Evolutionary conservation across 2,329 filamentous ascomycete species (phyloP), one percentile per base, ranked within the genome.

Genomic region (Penicillium paneum): DNA sequence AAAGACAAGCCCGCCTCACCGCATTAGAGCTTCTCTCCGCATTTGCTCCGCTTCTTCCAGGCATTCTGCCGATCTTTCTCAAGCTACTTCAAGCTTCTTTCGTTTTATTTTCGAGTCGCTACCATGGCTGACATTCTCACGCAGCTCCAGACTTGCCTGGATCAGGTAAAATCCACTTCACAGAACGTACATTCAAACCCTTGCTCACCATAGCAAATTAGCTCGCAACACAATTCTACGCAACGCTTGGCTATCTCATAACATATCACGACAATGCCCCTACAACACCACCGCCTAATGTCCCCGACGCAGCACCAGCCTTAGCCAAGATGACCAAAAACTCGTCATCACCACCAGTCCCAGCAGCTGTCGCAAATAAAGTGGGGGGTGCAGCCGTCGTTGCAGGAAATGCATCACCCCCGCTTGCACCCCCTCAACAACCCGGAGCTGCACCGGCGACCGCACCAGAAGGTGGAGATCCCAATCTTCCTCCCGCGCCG

Each of bases 191-290:
- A 34, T 24, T 28, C 28, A 26, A 42, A 40, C 21, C 7, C 42
- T 6, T 46, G n/a, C 38, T 49, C 34, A 48, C 24, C 24, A 45
- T 19, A 39, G 42, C 29, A 45, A 36, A 52, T 48, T 39, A 78
- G 74, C 74, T 79, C 31, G 75, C 76, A 64, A 79, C 76, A 44
- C 78, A 80, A 71, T 78, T 79, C 73, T 79, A 78, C 67, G 76
- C 77, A 51, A 78, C 77, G 31, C 68, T 79, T 52, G 73, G 74
- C 67, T 80, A 79, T 64, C 70, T 79, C 54, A 74, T 67, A 51
- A 75, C 69, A 53, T 78, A 76, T 67, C 76, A 75, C 66, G 76
- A 74, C 66, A 74, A 72, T 62, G 74, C 69, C 40, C 71, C 69
- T 52, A 74, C 70, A 29, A 72, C 56, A 12, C 66, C 63, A 32